Conservation (phyloP, 352 stramenopile genomes). For the Discostella stelligera region DNA sequence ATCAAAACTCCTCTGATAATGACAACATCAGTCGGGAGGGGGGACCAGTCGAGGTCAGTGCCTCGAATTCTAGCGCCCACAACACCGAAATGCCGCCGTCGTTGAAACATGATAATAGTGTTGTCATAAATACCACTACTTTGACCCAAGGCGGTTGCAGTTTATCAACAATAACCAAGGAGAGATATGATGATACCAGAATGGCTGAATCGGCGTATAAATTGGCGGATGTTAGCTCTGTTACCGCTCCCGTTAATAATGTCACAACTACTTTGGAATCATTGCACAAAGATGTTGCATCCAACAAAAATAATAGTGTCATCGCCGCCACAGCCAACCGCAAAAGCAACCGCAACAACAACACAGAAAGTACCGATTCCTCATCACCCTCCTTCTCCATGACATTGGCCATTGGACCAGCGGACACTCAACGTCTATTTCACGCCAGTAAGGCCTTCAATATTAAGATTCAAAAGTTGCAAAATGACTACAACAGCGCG, state of each 20-base stretch:
- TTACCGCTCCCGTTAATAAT: background rate
- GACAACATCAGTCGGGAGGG: background rate
- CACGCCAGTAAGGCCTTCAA: constrained; percentile 59
- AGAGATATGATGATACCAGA: background rate
- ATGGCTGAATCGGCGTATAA: background rate
- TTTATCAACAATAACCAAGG: background rate
- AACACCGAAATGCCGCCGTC: background rate
- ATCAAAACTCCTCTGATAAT: background rate
- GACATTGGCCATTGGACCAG: constrained; percentile 64
- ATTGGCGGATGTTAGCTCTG: background rate
- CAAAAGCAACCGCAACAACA: background rate
- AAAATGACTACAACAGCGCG: constrained; percentile 7
- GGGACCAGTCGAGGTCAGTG: background rate
- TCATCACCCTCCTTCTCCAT: constrained; percentile 53
- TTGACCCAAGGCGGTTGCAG: no score
- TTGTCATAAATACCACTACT: background rate
- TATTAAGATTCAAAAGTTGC: constrained; percentile 39
- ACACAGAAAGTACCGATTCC: background rate
- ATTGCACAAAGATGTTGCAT: background rate
- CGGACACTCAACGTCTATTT: constrained; percentile 58
- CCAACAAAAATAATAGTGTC: background rate
- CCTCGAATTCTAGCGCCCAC: background rate
- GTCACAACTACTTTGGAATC: background rate
- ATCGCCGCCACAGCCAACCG: background rate
- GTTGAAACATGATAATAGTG: background rate